phyloP scores from a whole-genome alignment of 2,329 filamentous ascomycete species.

The Fusarium sp. region DNA sequence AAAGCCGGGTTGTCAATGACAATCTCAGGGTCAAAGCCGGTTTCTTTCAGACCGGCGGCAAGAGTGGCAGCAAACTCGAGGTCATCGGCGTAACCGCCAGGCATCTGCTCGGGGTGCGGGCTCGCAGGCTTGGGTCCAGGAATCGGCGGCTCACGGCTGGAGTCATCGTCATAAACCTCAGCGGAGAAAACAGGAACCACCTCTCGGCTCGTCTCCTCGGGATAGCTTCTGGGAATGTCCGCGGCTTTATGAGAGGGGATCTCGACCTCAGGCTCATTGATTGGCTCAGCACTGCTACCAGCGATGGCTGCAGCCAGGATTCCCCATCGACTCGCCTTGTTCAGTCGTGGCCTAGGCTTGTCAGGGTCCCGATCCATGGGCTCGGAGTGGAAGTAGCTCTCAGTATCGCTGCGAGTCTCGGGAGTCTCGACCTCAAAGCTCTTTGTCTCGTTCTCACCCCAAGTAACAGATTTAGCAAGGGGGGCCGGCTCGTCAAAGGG shows the following conservation, averaged over 20 bases:
- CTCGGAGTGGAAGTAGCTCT: conserved; percentile 42
- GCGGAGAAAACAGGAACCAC: conserved; percentile 32
- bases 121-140: conserved; percentile 65
- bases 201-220: conserved; percentile 31
- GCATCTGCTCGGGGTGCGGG: conserved; percentile 61
- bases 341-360: conserved; percentile 48
- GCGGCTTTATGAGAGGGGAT: conserved; percentile 18
- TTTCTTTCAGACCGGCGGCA: conserved; percentile 71
- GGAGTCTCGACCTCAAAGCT: conserved; percentile 69
- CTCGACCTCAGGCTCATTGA: conserved; percentile 46
- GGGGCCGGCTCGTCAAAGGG: conserved; percentile 37
- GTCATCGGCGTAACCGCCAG: conserved; percentile 71
- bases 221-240: conserved; percentile 27
- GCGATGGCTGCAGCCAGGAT: conserved; percentile 60
- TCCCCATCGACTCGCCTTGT: conserved; percentile 59
- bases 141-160: conserved; percentile 56
- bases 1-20: conserved; percentile 72
- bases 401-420: conserved; percentile 51
- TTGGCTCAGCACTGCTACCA: conserved; percentile 51
- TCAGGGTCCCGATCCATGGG: conserved; percentile 35
- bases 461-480: conserved; percentile 65
- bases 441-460: conserved; percentile 70
- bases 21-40: conserved; percentile 74
- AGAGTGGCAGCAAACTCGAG: conserved; percentile 73
- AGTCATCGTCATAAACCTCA: conserved; percentile 48